Evolutionary conservation across 805 yeast genomes (phyloP).

Genomic region (Suhomyces faveliae): DNA sequence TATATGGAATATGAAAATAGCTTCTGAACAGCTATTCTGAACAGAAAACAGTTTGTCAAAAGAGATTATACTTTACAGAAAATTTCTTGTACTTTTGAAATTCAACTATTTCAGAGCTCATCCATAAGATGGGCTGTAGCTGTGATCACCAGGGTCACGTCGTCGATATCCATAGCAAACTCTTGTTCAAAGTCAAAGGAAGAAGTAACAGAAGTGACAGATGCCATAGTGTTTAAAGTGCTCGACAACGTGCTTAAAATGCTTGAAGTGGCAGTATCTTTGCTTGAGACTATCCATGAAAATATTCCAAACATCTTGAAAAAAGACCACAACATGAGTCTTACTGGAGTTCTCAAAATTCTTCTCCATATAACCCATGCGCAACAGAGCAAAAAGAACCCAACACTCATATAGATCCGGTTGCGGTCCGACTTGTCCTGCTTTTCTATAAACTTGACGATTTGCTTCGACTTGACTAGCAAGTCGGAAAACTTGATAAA

Average conservation of each 20-base stretch:
- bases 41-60: too few species aligned
- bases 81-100: too few species aligned
- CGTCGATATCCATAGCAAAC: background rate
- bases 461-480: conserved; percentile 40
- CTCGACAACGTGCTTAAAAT: background rate
- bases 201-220: background rate
- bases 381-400: conserved; percentile 45
- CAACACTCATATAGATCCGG: conserved; percentile 48
- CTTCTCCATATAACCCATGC: conserved; percentile 52
- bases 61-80: too few species aligned
- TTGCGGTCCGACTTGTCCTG: conserved; percentile 49
- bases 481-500: conserved; percentile 41
- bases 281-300: conserved; percentile 10
- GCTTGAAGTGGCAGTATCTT: background rate
- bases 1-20: too few species aligned
- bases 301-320: conserved; percentile 31
- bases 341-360: conserved; percentile 44
- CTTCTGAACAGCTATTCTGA: too few species aligned
- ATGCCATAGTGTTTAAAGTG: background rate
- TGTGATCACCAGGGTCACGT: background rate
- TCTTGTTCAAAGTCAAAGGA: conserved; percentile 3
- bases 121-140: conserved; percentile 2
- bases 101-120: too few species aligned
- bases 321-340: conserved; percentile 46
- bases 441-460: conserved; percentile 52